Percentiles rank a stretch among this genome's conserved stretches.
phyloP scores from a whole-genome alignment of 805 yeast genomes.

The Sungouiella thailandica region DNA sequence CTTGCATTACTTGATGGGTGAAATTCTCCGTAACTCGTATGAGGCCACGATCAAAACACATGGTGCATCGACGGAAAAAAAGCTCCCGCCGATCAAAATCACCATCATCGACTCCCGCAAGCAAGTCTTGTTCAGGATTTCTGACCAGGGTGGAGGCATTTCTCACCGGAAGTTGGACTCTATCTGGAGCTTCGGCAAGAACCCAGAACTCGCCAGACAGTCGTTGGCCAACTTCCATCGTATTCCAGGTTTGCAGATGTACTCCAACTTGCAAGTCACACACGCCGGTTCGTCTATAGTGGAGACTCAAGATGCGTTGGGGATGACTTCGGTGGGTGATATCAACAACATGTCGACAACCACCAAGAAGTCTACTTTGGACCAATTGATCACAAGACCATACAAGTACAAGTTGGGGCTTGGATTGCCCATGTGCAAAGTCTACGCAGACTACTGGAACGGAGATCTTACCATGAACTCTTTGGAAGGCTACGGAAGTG shows the following conservation, averaged over 20 bases:
- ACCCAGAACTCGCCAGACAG: slow-evolving; percentile 51
- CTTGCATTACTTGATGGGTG: slow-evolving; percentile 81
- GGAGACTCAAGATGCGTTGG: slow-evolving; percentile 19
- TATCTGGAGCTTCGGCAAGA: slow-evolving; percentile 86
- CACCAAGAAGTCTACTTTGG: slow-evolving; percentile 49
- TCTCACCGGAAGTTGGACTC: slow-evolving; percentile 51
- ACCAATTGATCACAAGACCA: slow-evolving; percentile 64
- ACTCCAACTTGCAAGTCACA: slow-evolving; percentile 39
- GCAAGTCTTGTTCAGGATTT: slow-evolving; percentile 68
- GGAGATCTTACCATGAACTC: slow-evolving; percentile 81
- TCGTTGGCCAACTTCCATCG: slow-evolving; percentile 64
- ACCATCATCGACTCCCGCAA: slow-evolving; percentile 64
- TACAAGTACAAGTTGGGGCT: slow-evolving; percentile 74
- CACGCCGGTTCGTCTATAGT: slow-evolving; percentile 36
- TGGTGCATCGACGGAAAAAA: slow-evolving; percentile 20
- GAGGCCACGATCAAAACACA: slow-evolving; percentile 67
- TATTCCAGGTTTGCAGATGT: slow-evolving; percentile 56
- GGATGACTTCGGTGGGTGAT: slow-evolving; percentile 40
- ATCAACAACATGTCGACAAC: slow-evolving; percentile 25
- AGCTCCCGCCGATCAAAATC: slow-evolving; percentile 72
- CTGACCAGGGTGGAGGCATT: slow-evolving; percentile 91
- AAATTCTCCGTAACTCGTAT: slow-evolving; percentile 76
- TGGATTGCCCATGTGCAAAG: slow-evolving; percentile 88
- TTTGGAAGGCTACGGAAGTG: slow-evolving; percentile 88
- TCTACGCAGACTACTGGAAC: slow-evolving; percentile 95